phyloP scores from a whole-genome alignment of 2,329 filamentous ascomycete genomes.

The Ramichloridium luteum region DNA sequence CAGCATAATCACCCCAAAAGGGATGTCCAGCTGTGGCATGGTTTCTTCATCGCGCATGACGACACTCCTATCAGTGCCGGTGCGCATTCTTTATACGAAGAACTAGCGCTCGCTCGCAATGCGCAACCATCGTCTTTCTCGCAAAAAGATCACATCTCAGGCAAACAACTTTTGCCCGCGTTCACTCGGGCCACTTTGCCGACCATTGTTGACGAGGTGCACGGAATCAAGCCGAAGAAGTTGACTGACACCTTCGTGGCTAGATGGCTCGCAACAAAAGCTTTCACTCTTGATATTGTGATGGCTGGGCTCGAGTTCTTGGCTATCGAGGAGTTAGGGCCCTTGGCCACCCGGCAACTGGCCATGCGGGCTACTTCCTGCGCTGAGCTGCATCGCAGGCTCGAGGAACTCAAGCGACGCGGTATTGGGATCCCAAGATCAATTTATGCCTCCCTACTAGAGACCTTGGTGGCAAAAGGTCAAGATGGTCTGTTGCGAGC shows the following conservation, averaged over 20 bases:
- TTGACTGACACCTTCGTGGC: slow-evolving; percentile 59
- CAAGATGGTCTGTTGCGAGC: slow-evolving; percentile 42
- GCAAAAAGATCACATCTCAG: neutral
- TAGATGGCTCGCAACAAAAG: slow-evolving; percentile 67
- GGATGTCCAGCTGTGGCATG: slow-evolving; percentile 29
- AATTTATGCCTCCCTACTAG: slow-evolving; percentile 53
- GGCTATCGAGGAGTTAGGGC: slow-evolving; percentile 59
- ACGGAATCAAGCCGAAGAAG: slow-evolving; percentile 33
- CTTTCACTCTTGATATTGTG: slow-evolving; percentile 60
- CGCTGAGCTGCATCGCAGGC: slow-evolving; percentile 43
- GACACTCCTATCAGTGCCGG: slow-evolving; percentile 27
- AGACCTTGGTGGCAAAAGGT: slow-evolving; percentile 48
- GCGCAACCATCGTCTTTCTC: slow-evolving; percentile 5
- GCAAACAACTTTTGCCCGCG: slow-evolving; percentile 4
- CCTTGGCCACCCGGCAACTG: slow-evolving; percentile 65
- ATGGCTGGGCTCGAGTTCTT: slow-evolving; percentile 59
- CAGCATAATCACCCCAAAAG: no score
- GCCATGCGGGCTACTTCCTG: slow-evolving; percentile 51
- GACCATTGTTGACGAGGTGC: slow-evolving; percentile 27
- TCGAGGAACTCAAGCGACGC: slow-evolving; percentile 48
- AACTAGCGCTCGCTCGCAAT: slow-evolving; percentile 14
- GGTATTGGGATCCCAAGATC: slow-evolving; percentile 52
- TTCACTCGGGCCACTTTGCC: slow-evolving; percentile 19
- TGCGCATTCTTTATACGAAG: slow-evolving; percentile 15
- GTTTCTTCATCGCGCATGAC: slow-evolving; percentile 23